Evolutionary conservation across 2,329 filamentous ascomycete species (phyloP).

Genomic region (Parasarocladium wereldwijsianum): DNA sequence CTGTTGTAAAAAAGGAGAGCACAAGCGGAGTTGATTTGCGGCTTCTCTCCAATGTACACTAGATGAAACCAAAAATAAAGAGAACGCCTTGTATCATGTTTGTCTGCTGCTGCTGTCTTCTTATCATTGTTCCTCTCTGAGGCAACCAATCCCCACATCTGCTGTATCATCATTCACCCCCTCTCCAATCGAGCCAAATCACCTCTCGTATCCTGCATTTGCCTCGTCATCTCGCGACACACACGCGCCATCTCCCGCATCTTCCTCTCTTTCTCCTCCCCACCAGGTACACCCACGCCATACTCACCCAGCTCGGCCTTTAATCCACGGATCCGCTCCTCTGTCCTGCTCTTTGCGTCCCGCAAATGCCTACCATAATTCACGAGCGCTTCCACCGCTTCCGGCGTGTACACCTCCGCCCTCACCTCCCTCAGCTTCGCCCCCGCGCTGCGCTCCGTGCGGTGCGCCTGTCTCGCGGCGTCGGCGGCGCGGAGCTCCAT

Average conservation of each 20-base stretch:
- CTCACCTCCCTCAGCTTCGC: conserved; percentile 18
- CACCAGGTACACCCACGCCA: conserved; percentile 25
- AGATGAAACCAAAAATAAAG: too few relatives aligned
- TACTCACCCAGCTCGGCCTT: conserved; percentile 32
- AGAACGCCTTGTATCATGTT: too few relatives aligned
- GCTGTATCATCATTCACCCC: too few relatives aligned
- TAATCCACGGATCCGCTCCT: conserved; percentile 26
- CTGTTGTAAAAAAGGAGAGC: background rate
- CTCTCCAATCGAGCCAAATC: conserved; percentile 26
- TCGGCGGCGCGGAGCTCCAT: conserved; percentile 35
- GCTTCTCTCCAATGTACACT: too few relatives aligned
- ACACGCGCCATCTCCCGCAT: conserved; percentile 39
- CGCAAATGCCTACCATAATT: conserved; percentile 34
- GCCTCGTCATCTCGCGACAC: conserved; percentile 32
- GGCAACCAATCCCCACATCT: too few relatives aligned
- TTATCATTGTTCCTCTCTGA: too few relatives aligned
- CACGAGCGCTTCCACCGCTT: conserved; percentile 24
- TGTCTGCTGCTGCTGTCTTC: too few relatives aligned
- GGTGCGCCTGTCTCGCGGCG: conserved; percentile 26
- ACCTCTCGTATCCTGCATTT: conserved; percentile 32
- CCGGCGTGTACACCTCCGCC: conserved; percentile 28
- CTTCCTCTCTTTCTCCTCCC: conserved; percentile 27
- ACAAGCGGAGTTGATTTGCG: too few relatives aligned
- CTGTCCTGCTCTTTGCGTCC: conserved; percentile 29
- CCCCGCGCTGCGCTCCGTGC: conserved; percentile 22